These are phyloP conservation scores for Coemansia guatemalensis DNA, from an alignment of 192 early-diverging fungal species.

Conservation along the genomic window DNA sequence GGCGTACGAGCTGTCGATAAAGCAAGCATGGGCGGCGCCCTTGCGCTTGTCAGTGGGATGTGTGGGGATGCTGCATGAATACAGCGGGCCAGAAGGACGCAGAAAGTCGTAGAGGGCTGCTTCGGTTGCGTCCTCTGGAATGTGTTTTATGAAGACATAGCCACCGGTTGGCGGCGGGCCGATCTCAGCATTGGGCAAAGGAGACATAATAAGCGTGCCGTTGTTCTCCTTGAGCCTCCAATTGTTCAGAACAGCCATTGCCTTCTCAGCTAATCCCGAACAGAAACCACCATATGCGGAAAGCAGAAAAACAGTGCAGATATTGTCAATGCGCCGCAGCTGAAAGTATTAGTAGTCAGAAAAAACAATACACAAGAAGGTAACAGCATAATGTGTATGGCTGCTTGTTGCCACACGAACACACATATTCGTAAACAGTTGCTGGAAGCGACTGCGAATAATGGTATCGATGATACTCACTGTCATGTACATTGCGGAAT, in stretches of 20 bases:
- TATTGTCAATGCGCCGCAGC: neutral
- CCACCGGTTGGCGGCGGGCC: conserved; percentile 32
- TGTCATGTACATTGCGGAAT: conserved; percentile 50
- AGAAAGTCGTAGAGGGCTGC: conserved; percentile 44
- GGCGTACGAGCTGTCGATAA: conserved; percentile 28
- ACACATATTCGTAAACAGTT: neutral
- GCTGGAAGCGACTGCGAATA: neutral
- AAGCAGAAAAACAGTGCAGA: conserved; percentile 11
- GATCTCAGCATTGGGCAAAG: conserved; percentile 27
- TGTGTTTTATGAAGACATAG: conserved; percentile 47
- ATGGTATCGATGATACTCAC: conserved; percentile 27
- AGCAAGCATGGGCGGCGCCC: conserved; percentile 43
- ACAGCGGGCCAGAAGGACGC: conserved; percentile 48
- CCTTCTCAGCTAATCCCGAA: conserved; percentile 48
- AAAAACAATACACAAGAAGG: neutral
- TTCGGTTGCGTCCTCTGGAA: conserved; percentile 45
- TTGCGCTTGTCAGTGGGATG: conserved; percentile 21
- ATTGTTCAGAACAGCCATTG: conserved; percentile 47
- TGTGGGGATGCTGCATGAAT: conserved; percentile 44
- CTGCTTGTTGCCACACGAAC: neutral
- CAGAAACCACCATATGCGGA: neutral
- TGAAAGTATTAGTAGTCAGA: neutral
- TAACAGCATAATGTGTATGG: neutral
- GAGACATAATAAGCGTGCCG: conserved; percentile 46
- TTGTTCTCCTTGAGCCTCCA: conserved; percentile 22